Evolutionary conservation across 2,329 filamentous ascomycete species (phyloP), one percentile per base, ranked within the genome.

Genomic region (Sporothrix mexicana): DNA sequence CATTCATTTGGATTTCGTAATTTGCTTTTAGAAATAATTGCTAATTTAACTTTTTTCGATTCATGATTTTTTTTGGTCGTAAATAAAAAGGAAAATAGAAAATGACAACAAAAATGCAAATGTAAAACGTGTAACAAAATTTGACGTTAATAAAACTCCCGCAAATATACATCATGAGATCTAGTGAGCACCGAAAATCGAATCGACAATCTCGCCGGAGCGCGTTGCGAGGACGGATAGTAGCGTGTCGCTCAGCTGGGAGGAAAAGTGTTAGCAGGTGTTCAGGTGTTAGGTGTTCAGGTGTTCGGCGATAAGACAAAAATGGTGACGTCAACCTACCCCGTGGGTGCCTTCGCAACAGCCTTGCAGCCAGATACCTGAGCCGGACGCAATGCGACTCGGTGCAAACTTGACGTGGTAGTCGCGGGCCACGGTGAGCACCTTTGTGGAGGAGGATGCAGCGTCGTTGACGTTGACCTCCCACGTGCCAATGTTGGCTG

Each of bases 341-440:
- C 95, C 95, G 81, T 98, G 95, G 47, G 94, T 97, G 74, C 87
- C 90, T 84, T 98, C 95, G 80, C 94, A 97, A 84, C 95, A 98
- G 45, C 95, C 95, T 81, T 98, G 96, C 77, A 98, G 85, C 92
- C 93, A 98, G 73, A 98, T 86, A 3, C 95, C 95, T 15, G 93
- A 92, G 61, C 91, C 89, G 0, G 86, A 79, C n/a, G 89, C 87
- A 47, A 98, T 91, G 66, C 88, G 86, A 43, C 88, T 90, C 1
- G 88, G 83, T 67, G 88, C 86, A 79, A 97, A 94, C 73, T 90
- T 84, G 67, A 98, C 88, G 69, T 87, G 87, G 81, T 98, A 98
- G 80, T 98, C 89, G 70, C 95, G 88, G 45, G 86, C 85, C 1
- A 97, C 92, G 17, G 86, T 85, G 83, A 93, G 91, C 74, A 88